Conservation (phyloP, 495 filamentous ascomycete species). For the Penicillium ochrochloron region DNA sequence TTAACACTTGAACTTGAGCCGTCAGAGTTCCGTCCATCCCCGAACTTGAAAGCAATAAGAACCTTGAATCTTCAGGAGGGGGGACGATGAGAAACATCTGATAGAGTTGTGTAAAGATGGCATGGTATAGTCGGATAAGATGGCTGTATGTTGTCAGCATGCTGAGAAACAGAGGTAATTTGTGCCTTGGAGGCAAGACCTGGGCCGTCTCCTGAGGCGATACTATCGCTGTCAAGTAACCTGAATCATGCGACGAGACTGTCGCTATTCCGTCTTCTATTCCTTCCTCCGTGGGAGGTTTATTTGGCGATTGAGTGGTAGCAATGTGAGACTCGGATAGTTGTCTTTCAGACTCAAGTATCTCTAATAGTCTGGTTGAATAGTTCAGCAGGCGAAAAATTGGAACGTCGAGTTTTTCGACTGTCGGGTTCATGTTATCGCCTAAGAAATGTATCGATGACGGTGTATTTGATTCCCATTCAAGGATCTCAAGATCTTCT, state of each 20-base stretch:
- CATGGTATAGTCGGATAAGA: slow-evolving; percentile 24
- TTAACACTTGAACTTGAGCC: slow-evolving; percentile 19
- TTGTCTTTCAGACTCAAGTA: slow-evolving; percentile 9
- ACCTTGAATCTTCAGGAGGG: slow-evolving; percentile 17
- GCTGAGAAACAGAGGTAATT: slow-evolving; percentile 17
- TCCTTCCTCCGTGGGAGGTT: not conserved
- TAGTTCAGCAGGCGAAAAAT: slow-evolving; percentile 29
- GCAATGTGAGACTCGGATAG: not conserved
- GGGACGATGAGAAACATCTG: slow-evolving; percentile 26
- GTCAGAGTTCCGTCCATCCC: slow-evolving; percentile 21
- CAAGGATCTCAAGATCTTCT: slow-evolving; percentile 27
- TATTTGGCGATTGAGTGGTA: not conserved
- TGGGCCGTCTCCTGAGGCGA: not conserved
- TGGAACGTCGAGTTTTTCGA: slow-evolving; percentile 23
- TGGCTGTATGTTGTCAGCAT: slow-evolving; percentile 26
- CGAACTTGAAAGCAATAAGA: slow-evolving; percentile 22
- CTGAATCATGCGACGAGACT: slow-evolving; percentile 19
- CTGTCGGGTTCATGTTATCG: not conserved
- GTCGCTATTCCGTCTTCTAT: slow-evolving; percentile 10
- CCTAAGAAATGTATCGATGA: slow-evolving; percentile 7
- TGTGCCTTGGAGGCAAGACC: not conserved
- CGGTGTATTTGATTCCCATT: not conserved
- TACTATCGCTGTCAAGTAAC: slow-evolving; percentile 14
- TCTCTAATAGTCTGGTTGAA: slow-evolving; percentile 25
- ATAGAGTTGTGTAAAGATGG: slow-evolving; percentile 27